These are phyloP conservation scores for Lactuca saligna DNA, from an alignment of 129 eudicot species.

Conservation along the genomic window DNA sequence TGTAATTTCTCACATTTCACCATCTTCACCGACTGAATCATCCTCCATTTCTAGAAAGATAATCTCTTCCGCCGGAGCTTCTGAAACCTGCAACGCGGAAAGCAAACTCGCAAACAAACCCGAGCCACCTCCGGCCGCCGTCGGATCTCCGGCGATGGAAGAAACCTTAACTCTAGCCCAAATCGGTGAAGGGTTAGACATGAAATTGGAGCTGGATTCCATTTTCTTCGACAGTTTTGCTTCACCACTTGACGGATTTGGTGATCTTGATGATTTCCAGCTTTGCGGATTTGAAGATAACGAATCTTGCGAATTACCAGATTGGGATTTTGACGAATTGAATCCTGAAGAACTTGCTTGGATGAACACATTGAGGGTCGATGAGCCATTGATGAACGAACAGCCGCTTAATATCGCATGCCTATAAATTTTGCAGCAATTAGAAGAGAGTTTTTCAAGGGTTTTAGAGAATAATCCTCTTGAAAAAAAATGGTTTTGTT, in stretches of 20 bases:
- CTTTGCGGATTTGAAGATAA: conserved; percentile 48
- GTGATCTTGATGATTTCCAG: conserved; percentile 58
- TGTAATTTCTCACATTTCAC: conserved; percentile 46
- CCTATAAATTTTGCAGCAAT: conserved; percentile 57
- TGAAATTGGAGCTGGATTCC: conserved; percentile 50
- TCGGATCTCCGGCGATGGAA: conserved; percentile 7
- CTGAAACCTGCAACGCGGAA: not conserved
- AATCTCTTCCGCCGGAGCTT: not conserved
- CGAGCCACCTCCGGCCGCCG: not conserved
- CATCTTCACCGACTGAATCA: conserved; percentile 33
- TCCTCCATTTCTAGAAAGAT: conserved; percentile 17
- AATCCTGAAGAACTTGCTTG: conserved; percentile 58
- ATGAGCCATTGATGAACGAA: conserved; percentile 43
- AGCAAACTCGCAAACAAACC: not conserved
- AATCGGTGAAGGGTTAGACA: conserved; percentile 29
- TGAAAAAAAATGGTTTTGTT: conserved; percentile 28
- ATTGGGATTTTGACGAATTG: conserved; percentile 68
- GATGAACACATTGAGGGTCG: conserved; percentile 53
- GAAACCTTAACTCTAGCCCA: conserved; percentile 22
- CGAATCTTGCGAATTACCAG: conserved; percentile 46
- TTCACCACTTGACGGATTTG: conserved; percentile 43
- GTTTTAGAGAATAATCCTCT: conserved; percentile 11
- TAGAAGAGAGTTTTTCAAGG: conserved; percentile 29
- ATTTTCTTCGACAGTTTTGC: conserved; percentile 37
- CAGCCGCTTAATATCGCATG: conserved; percentile 58